A percentile compares a stretch with the other conserved stretches of the same genome.
Conservation (phyloP, 176 grass and related monocot species). For the Carex cristatella region DNA sequence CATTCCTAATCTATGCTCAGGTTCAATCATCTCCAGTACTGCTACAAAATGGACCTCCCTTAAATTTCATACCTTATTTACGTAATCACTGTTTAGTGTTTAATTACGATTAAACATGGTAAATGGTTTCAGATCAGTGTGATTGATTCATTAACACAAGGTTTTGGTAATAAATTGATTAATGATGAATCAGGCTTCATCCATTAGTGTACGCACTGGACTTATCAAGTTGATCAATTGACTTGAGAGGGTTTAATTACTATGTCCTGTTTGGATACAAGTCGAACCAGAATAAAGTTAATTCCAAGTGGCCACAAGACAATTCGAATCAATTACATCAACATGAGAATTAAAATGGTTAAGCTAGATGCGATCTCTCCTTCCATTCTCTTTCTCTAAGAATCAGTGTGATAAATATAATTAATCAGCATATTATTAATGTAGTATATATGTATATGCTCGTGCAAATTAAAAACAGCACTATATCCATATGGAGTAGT, state of each 20-base stretch:
- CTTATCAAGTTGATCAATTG: background rate
- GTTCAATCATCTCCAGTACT: background rate
- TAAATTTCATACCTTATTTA: background rate
- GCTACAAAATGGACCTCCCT: background rate
- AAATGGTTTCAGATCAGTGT: background rate
- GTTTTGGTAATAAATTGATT: background rate
- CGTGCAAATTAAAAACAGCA: background rate
- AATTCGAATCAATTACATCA: background rate
- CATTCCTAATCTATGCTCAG: background rate
- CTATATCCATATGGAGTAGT: background rate
- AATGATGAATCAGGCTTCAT: background rate
- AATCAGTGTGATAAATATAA: background rate
- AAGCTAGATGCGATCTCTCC: background rate
- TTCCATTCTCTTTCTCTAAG: background rate
- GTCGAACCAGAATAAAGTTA: background rate
- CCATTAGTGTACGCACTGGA: background rate
- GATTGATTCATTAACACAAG: background rate
- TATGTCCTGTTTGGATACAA: background rate
- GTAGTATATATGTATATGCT: background rate
- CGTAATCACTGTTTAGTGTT: background rate
- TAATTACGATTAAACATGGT: background rate
- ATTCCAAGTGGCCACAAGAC: background rate
- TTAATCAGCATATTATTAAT: background rate
- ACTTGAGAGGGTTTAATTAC: background rate
- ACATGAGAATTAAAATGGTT: background rate